A percentile compares a stretch with the other conserved stretches of the same genome.
phyloP scores from a whole-genome alignment of 2,329 filamentous ascomycete species.

The Sporothrix sp. region DNA sequence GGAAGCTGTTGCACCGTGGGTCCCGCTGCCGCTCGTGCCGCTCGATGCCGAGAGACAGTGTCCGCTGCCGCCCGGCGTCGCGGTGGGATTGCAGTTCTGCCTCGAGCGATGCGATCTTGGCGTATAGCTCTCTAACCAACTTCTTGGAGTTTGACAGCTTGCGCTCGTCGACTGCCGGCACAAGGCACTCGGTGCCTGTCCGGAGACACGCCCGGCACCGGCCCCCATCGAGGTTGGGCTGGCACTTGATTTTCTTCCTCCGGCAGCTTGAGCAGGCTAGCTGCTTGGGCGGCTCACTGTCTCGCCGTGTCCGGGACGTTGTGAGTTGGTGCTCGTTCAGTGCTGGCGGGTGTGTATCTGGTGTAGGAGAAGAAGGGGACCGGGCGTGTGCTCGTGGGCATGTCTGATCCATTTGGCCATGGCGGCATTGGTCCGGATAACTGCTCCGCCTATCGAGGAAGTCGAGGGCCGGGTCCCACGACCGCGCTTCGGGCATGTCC shows the following conservation, averaged over 20 bases:
- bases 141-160: constrained; percentile 11
- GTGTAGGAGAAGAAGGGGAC: too few relatives aligned
- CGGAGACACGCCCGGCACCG: constrained; percentile 3
- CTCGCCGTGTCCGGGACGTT: neutral
- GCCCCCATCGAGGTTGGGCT: neutral
- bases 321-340: neutral
- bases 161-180: constrained; percentile 9
- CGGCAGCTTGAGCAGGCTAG: constrained; percentile 3
- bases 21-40: neutral
- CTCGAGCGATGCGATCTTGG: constrained; percentile 5
- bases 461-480: too few relatives aligned
- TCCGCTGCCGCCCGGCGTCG: neutral
- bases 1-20: neutral
- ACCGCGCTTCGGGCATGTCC: too few relatives aligned
- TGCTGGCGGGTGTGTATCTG: neutral
- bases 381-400: too few relatives aligned
- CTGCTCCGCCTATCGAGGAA: too few relatives aligned
- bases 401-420: too few relatives aligned
- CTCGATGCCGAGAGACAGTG: neutral
- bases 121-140: constrained; percentile 10
- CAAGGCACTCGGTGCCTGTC: constrained; percentile 1
- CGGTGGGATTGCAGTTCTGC: constrained; percentile 7
- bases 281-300: constrained; percentile 11
- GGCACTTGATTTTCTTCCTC: constrained; percentile 10
- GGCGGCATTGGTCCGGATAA: too few relatives aligned